These are phyloP conservation scores for Pythium aphanidermatum DNA, from an alignment of 352 stramenopile species.

Conservation along the genomic window DNA sequence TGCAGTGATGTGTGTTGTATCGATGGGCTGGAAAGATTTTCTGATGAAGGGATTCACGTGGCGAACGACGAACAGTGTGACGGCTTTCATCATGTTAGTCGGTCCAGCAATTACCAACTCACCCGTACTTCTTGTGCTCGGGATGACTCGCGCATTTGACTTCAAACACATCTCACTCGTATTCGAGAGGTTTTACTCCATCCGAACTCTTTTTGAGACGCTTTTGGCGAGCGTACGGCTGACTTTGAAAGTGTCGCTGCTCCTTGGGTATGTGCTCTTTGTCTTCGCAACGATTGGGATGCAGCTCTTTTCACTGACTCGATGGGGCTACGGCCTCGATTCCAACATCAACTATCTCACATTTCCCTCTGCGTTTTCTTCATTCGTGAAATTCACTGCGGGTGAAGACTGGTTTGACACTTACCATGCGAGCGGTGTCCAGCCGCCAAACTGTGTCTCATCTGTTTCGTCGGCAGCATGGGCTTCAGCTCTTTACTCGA, in stretches of 20 bases:
- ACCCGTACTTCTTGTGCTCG: constrained; percentile 60
- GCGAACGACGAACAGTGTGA: constrained; percentile 66
- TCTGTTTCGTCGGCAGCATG: constrained; percentile 38
- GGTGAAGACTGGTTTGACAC: constrained; percentile 83
- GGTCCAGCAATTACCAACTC: constrained; percentile 56
- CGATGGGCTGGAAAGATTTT: constrained; percentile 75
- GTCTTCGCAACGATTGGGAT: constrained; percentile 80
- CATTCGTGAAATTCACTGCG: constrained; percentile 79
- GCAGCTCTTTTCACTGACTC: constrained; percentile 75
- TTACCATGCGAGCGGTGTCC: constrained; percentile 62
- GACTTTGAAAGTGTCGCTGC: constrained; percentile 73
- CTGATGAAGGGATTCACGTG: constrained; percentile 82
- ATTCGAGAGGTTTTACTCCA: constrained; percentile 55
- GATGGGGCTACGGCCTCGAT: constrained; percentile 70
- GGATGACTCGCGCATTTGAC: constrained; percentile 74
- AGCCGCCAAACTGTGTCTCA: constrained; percentile 48
- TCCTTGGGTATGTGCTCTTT: constrained; percentile 77
- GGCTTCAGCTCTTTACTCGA: constrained; percentile 25
- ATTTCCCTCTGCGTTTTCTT: constrained; percentile 61
- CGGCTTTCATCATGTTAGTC: constrained; percentile 72
- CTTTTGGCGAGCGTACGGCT: constrained; percentile 56
- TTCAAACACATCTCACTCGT: constrained; percentile 81
- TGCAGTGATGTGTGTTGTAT: constrained; percentile 56
- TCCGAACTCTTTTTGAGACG: constrained; percentile 73
- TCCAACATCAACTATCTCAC: constrained; percentile 70